phyloP scores from a whole-genome alignment of 1,284 basidiomycete genomes.

The Ustilago loliicola region DNA sequence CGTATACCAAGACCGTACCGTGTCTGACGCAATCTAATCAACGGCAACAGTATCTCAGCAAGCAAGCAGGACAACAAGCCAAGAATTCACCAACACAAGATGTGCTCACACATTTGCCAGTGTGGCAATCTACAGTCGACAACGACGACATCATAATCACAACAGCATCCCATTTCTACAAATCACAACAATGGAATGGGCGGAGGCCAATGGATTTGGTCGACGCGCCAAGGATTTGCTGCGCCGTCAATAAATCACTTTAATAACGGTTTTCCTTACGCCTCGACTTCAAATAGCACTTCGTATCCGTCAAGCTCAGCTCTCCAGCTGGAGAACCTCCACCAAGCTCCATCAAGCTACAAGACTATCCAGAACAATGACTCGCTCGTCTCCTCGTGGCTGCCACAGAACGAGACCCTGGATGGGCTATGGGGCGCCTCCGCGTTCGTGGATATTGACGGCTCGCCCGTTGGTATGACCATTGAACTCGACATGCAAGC shows the following conservation, averaged over 20 bases:
- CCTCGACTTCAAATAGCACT: slow-evolving; percentile 1
- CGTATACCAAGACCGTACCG: neutral
- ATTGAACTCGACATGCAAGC: slow-evolving; percentile 15
- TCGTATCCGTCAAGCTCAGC: neutral
- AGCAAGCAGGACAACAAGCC: neutral
- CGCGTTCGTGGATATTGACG: slow-evolving; percentile 4
- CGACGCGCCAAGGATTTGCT: slow-evolving; percentile 11
- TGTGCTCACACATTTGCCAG: slow-evolving; percentile 29
- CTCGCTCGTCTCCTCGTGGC: slow-evolving; percentile 8
- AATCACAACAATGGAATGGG: neutral
- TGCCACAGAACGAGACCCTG: neutral
- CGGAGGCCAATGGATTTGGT: slow-evolving; percentile 25
- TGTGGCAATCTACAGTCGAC: slow-evolving; percentile 3
- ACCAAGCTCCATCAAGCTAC: neutral
- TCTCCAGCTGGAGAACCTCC: neutral
- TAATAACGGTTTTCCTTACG: neutral
- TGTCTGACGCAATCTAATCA: no score
- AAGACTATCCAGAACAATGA: neutral
- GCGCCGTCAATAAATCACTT: slow-evolving; percentile 6
- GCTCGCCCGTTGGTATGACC: neutral
- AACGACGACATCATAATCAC: slow-evolving; percentile 3
- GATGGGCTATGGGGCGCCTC: slow-evolving; percentile 1
- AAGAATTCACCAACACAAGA: neutral
- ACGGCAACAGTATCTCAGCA: neutral
- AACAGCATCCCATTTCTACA: neutral